Evolutionary conservation across 2,329 filamentous ascomycete genomes (phyloP).

Genomic region (Sporothrix humicola): DNA sequence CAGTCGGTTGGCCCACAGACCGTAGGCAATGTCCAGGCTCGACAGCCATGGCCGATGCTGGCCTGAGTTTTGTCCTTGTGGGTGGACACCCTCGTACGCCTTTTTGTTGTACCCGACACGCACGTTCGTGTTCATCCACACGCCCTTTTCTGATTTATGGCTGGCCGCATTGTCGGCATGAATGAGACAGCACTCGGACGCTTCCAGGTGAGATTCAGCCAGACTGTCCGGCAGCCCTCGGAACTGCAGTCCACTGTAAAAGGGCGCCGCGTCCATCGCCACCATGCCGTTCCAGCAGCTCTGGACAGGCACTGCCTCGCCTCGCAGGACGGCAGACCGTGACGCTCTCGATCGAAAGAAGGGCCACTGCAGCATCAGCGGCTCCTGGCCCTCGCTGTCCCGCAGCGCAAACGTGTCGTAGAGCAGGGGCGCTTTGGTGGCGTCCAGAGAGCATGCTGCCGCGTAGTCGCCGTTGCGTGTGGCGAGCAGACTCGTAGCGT

Average conservation of each 20-base stretch:
- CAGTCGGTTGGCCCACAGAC: slow-evolving; percentile 1
- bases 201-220: neutral
- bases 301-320: neutral
- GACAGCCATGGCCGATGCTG: neutral
- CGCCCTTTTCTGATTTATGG: neutral
- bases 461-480: neutral
- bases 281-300: slow-evolving; percentile 26
- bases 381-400: neutral
- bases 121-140: slow-evolving; percentile 16
- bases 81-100: neutral
- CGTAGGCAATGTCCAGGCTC: neutral
- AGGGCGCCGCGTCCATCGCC: slow-evolving; percentile 6
- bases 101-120: neutral
- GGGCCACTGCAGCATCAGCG: neutral
- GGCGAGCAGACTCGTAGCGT: neutral
- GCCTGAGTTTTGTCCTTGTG: too few species aligned
- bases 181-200: slow-evolving; percentile 12
- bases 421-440: neutral
- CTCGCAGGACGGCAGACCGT: neutral
- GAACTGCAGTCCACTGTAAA: neutral
- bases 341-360: neutral
- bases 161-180: neutral
- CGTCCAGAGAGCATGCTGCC: neutral
- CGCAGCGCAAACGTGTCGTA: slow-evolving; percentile 20
- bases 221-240: neutral